phyloP scores from a whole-genome alignment of 2,329 filamentous ascomycete species.

The Elsinoe arachidis region DNA sequence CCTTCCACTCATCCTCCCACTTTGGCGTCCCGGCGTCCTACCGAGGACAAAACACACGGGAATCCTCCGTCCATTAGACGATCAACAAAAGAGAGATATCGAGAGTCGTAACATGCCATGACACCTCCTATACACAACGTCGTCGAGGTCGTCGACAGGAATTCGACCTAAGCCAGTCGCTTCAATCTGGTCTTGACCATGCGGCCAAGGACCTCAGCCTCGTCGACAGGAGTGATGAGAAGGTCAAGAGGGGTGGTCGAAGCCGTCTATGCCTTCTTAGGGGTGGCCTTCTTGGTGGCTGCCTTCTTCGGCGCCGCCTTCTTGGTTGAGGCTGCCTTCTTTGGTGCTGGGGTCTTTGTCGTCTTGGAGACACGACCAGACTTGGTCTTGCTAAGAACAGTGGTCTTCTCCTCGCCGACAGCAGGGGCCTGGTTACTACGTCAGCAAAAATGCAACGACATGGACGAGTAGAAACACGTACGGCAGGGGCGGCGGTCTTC shows the following conservation, averaged over 20 bases:
- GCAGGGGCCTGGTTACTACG: constrained; percentile 47
- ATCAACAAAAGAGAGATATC: not conserved
- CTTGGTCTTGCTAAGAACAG: constrained; percentile 72
- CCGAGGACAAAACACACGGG: not conserved
- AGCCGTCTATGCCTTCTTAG: constrained; percentile 24
- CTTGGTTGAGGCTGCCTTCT: constrained; percentile 34
- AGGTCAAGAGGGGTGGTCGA: constrained; percentile 1
- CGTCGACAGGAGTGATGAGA: not conserved
- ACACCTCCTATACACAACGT: constrained; percentile 1
- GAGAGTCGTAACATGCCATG: constrained; percentile 11
- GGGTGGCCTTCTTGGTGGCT: constrained; percentile 38
- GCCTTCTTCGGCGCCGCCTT: constrained; percentile 36
- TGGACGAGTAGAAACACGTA: constrained; percentile 17
- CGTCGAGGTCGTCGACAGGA: not conserved
- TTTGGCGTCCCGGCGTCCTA: not conserved
- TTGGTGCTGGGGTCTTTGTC: constrained; percentile 34
- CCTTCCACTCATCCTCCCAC: constrained; percentile 5
- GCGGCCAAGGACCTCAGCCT: not conserved
- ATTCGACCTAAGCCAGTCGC: not conserved
- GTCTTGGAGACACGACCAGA: constrained; percentile 75
- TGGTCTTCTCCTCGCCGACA: constrained; percentile 55
- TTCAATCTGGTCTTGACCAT: not conserved
- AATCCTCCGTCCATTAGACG: not conserved
- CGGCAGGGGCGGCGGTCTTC: constrained; percentile 31
- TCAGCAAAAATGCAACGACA: not conserved